A percentile compares a stretch with the other conserved stretches of the same genome.
Evolutionary conservation across 768 basidiomycete species (phyloP).

Genomic region (Boletus rex-veris): DNA sequence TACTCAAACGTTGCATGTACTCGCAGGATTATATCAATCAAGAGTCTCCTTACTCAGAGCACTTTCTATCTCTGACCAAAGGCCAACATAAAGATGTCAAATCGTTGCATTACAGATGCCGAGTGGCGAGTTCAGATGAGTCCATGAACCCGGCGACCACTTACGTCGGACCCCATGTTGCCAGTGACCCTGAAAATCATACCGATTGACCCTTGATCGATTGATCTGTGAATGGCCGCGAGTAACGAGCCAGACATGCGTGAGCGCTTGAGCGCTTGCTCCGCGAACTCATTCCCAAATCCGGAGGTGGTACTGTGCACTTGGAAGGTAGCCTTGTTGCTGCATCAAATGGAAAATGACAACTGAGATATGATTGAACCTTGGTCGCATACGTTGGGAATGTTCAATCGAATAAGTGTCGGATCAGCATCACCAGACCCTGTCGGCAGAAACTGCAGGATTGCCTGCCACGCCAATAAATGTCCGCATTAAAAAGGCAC

Average conservation of each 20-base stretch:
- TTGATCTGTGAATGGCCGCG: no score
- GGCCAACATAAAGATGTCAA: not conserved
- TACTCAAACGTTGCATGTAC: constrained; percentile 47
- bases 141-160: not conserved
- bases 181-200: not conserved
- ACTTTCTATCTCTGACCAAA: not conserved
- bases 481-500: not conserved
- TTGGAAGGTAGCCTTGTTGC: not conserved
- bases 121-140: not conserved
- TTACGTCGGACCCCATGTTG: no score
- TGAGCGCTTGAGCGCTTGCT: not conserved
- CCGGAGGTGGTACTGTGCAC: no score
- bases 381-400: not conserved
- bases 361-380: not conserved
- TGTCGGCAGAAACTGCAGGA: no score
- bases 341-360: no score
- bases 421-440: not conserved
- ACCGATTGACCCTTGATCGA: not conserved
- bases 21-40: constrained; percentile 51
- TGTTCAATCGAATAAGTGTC: not conserved
- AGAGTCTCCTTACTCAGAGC: constrained; percentile 9
- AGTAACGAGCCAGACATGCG: not conserved
- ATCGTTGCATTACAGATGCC: not conserved
- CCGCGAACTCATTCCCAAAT: not conserved
- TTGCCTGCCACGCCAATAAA: no score